phyloP scores from a whole-genome alignment of 495 filamentous ascomycete species.

The Neurospora sp. region DNA sequence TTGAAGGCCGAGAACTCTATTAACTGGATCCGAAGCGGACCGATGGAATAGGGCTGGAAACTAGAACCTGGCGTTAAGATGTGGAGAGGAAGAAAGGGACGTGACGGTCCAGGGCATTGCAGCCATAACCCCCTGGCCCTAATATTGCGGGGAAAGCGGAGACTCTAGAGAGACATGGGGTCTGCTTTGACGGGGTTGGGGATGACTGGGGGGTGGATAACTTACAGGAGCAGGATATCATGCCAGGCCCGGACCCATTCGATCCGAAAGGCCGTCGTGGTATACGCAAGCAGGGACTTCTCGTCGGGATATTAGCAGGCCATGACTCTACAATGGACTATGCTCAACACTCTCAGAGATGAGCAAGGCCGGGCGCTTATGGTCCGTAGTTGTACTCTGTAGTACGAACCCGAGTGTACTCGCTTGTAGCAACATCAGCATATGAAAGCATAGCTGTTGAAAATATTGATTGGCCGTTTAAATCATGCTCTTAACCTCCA shows the following conservation, averaged over 20 bases:
- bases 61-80: not conserved
- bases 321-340: not conserved
- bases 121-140: not conserved
- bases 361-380: not conserved
- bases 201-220: not conserved
- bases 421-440: not conserved
- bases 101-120: not conserved
- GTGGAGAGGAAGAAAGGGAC: constrained; percentile 3
- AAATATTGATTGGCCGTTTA: not conserved
- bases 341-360: not conserved
- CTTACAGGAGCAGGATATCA: not conserved
- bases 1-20: not conserved
- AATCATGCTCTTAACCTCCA: not conserved
- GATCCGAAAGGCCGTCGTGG: not conserved
- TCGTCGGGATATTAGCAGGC: not conserved
- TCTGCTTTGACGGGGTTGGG: not conserved
- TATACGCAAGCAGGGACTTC: not conserved
- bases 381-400: not conserved
- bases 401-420: not conserved
- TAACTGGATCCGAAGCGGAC: constrained; percentile 14
- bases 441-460: not conserved
- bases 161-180: not conserved
- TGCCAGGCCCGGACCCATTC: not conserved
- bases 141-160: constrained; percentile 7
- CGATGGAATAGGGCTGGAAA: not conserved